phyloP scores from a whole-genome alignment of 2,329 filamentous ascomycete genomes.

The Pseudocercospora fuligena region DNA sequence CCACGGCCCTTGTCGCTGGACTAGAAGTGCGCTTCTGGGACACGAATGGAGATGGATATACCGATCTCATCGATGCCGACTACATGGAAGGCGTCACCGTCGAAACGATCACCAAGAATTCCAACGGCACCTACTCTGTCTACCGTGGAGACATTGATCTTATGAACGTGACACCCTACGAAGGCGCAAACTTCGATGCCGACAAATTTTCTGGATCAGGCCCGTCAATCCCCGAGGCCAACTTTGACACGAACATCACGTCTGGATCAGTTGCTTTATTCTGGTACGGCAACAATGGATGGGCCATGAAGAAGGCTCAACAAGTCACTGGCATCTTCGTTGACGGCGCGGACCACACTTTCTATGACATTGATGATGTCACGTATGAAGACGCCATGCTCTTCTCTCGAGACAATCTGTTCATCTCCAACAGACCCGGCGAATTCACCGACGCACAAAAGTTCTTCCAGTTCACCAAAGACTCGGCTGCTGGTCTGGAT shows the following conservation, averaged over 20 bases:
- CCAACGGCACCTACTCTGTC: neutral
- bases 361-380: neutral
- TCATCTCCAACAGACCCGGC: conserved; percentile 1
- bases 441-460: neutral
- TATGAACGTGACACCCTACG: neutral
- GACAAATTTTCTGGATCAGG: neutral
- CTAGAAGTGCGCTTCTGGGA: conserved; percentile 2
- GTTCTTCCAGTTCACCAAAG: neutral
- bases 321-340: neutral
- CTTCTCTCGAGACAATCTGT: neutral
- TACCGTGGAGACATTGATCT: neutral
- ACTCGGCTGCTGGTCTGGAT: conserved; percentile 4
- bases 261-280: neutral
- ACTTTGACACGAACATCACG: neutral
- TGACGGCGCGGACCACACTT: neutral
- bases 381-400: neutral
- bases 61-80: conserved; percentile 1
- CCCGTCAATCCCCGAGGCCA: neutral
- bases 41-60: neutral
- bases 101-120: neutral
- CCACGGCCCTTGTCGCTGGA: neutral
- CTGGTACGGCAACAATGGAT: conserved; percentile 1
- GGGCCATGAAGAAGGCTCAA: neutral
- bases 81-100: neutral
- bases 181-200: neutral